phyloP scores from a whole-genome alignment of 257 asterid species.

The Orobanche coerulescens region DNA sequence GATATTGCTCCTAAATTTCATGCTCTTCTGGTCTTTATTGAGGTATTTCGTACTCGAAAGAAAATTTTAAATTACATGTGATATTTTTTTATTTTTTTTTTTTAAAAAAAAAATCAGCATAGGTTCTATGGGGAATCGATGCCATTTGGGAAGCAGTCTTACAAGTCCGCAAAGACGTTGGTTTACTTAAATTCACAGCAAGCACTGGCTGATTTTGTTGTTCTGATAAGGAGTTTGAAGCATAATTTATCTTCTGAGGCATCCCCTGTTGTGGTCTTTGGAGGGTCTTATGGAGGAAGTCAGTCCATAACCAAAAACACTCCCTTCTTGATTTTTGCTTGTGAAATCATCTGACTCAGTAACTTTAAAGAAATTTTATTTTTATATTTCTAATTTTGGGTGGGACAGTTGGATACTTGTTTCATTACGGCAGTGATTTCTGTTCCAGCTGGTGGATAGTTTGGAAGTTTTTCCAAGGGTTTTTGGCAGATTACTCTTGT shows the following conservation, averaged over 20 bases:
- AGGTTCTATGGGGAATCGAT: slow-evolving; percentile 70
- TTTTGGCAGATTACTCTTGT: no score
- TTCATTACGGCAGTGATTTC: no score
- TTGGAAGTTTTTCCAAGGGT: neutral
- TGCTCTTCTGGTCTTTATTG: slow-evolving; percentile 64
- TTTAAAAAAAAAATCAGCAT: slow-evolving; percentile 36
- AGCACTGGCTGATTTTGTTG: slow-evolving; percentile 74
- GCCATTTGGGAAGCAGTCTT: slow-evolving; percentile 58
- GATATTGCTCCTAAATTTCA: slow-evolving; percentile 63
- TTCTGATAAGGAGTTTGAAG: slow-evolving; percentile 55
- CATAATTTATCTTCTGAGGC: slow-evolving; percentile 61
- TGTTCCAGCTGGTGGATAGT: neutral
- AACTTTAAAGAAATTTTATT: neutral
- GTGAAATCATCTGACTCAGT: no score
- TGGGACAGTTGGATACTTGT: neutral
- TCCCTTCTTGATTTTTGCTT: neutral
- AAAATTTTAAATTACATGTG: neutral
- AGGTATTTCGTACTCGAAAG: slow-evolving; percentile 25
- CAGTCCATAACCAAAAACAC: slow-evolving; percentile 28
- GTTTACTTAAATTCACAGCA: slow-evolving; percentile 74
- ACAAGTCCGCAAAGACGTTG: slow-evolving; percentile 48
- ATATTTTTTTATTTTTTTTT: neutral
- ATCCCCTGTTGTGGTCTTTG: slow-evolving; percentile 76
- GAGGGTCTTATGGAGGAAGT: slow-evolving; percentile 94
- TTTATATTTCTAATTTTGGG: neutral